A percentile compares a stretch with the other conserved stretches of the same genome.
Conservation (phyloP, 108 stramenopile species). For the Cyclotella cryptica region DNA sequence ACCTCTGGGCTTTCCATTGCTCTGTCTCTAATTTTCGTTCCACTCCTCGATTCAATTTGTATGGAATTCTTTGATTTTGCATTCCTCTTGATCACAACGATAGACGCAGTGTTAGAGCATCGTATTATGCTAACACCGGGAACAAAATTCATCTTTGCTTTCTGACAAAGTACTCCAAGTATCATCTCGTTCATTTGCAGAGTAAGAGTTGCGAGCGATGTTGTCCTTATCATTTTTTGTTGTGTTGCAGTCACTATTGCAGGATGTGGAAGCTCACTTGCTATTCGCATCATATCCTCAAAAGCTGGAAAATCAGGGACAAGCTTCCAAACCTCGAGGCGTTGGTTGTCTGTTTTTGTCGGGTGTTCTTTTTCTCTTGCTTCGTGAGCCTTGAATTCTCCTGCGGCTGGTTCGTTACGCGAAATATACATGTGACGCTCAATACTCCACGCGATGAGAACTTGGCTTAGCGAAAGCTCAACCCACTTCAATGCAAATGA, state of each 20-base stretch:
- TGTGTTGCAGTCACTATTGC: constrained; percentile 48
- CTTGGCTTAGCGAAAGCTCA: constrained; percentile 73
- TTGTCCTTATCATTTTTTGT: constrained; percentile 51
- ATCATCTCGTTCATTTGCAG: constrained; percentile 60
- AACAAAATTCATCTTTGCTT: constrained; percentile 17
- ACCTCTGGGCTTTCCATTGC: constrained; percentile 67
- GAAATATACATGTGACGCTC: constrained; percentile 63
- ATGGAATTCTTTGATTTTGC: constrained; percentile 11
- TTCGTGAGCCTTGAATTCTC: neutral
- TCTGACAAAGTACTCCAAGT: constrained; percentile 38
- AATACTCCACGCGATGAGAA: constrained; percentile 63
- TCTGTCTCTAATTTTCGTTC: constrained; percentile 54
- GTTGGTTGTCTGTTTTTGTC: constrained; percentile 2
- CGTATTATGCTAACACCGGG: constrained; percentile 38
- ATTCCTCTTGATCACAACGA: constrained; percentile 27
- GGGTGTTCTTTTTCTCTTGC: neutral
- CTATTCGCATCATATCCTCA: constrained; percentile 48
- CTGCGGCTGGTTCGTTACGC: constrained; percentile 6
- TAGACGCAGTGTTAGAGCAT: constrained; percentile 13
- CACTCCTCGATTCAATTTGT: constrained; percentile 14
- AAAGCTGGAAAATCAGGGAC: constrained; percentile 64
- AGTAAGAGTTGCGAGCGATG: constrained; percentile 61
- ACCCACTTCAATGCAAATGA: constrained; percentile 29
- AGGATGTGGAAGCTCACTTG: constrained; percentile 70
- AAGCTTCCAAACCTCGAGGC: constrained; percentile 36